Base-by-base conservation (phyloP, 139 green algal genomes). In the Eudorina sp. region DNA sequence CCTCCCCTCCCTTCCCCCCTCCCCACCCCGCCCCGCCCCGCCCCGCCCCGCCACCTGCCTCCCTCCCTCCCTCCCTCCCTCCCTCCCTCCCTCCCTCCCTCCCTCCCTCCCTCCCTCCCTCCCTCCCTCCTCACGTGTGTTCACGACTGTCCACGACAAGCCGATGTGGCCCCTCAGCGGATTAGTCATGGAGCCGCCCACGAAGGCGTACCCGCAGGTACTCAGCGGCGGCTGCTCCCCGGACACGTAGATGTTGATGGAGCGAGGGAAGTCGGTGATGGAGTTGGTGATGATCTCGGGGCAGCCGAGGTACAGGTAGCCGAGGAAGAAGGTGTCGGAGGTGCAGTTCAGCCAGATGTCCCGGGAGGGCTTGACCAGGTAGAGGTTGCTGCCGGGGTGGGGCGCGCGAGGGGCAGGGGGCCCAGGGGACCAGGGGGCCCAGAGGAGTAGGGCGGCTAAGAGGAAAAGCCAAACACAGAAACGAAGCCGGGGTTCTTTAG, bases 221-320 rank as follows among this genome's bases (percentile, higher is more conserved):
- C 48, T 55, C 27, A 48, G 40, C 2, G 51, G 76, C 9, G 76
- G 76, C 34, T 83, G 48, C 76, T 83, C 76, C 48, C 51, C 76
- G 18, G 25, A 8, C 2, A 83, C 18, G 51, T 83, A 83, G 31
- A 83, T 53, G 76, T 83, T 83, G 76, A 83, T 48, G 19, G 76
- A 21, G 48, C 76, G 76, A 0, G 76, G 76, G 36, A 70, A 83
- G 51, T 83, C 76, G 3, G 18, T 9, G 76, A 38, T 21, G 8
- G 18, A 38, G 31, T 19, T 19, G 7, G 13, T 13, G 34, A 83
- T 83, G 5, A 83, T 38, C 31, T 83, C 76, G 14, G 48, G 48
- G 76, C 76, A 83, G 19, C 36, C 34, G 51, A 51, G 34, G 2
- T 48, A n/a, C n/a, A n/a, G n/a, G n/a, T n/a, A n/a, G n/a, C n/a